Conservation (phyloP, 2,329 filamentous ascomycete species). For the Exophiala lecanii-corni region DNA sequence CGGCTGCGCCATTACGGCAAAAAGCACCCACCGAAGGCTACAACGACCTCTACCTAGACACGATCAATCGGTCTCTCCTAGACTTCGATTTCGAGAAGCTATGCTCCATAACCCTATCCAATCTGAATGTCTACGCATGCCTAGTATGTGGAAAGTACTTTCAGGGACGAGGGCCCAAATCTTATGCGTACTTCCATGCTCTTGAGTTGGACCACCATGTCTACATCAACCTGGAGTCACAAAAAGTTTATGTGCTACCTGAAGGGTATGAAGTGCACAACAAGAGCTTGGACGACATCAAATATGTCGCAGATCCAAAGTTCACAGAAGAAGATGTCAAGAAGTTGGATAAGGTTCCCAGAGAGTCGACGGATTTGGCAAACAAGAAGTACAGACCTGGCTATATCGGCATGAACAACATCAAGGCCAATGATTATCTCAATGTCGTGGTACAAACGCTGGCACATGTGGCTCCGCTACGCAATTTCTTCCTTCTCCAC, state of each 20-base stretch:
- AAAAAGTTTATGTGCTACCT: slow-evolving; percentile 85
- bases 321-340: slow-evolving; percentile 77
- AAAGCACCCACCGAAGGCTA: slow-evolving; percentile 79
- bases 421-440: slow-evolving; percentile 98
- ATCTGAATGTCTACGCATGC: slow-evolving; percentile 98
- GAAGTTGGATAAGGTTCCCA: slow-evolving; percentile 63
- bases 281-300: slow-evolving; percentile 94
- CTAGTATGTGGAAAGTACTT: slow-evolving; percentile 98
- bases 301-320: slow-evolving; percentile 89
- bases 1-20: slow-evolving; percentile 55
- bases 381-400: slow-evolving; percentile 83
- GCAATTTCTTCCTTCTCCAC: slow-evolving; percentile 88
- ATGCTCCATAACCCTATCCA: slow-evolving; percentile 90
- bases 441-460: slow-evolving; percentile 92
- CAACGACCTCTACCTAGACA: slow-evolving; percentile 94
- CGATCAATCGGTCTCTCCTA: slow-evolving; percentile 84
- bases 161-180: slow-evolving; percentile 87
- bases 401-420: slow-evolving; percentile 99
- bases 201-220: slow-evolving; percentile 95
- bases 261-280: slow-evolving; percentile 96
- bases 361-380: slow-evolving; percentile 66
- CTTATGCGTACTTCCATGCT: slow-evolving; percentile 95
- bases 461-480: slow-evolving; percentile 80
- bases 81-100: slow-evolving; percentile 99
- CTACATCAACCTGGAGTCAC: slow-evolving; percentile 94